Evolutionary conservation across 129 eudicot species (phyloP), one percentile per base, ranked within the genome.

Genomic region (Chrysanthemum lavandulifolium): DNA sequence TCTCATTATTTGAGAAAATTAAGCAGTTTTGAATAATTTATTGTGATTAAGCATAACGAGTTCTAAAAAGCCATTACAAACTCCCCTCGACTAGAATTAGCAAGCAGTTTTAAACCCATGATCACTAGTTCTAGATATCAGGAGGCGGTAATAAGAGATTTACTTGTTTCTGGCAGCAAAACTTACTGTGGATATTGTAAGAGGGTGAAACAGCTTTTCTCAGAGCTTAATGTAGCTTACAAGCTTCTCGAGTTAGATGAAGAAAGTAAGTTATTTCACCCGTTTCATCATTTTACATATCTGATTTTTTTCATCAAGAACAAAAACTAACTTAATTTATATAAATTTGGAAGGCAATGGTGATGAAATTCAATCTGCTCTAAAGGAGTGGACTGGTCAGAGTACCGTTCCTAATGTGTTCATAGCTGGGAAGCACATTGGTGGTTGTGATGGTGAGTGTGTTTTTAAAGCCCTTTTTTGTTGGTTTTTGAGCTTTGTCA

Each of bases 361-460:
- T 19, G 68, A 60, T 59, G 96, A 75, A 36, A 82, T 89, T 14
- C 98, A 93, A 74, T n/a, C 85, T 2, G 97, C 92, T 59, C 84
- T 93, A 36, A 81, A 74, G 13, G 87, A 89, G 79, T 89, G 88
- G 98, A 87, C 97, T 1, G 86, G 90, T 80, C 98, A 89, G 81
- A 84, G 88, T 33, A 89, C 98, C 1, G 98, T 93, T 27, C 98
- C 98, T 18, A 89, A 93, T 75, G 97, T 89, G 70, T 93, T 93
- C 82, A 87, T 93, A 25, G 88, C 83, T 71, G 97, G 95, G 66
- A 86, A 93, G 61, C 98, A 93, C 31, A 76, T 93, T 16, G 96
- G 97, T 19, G 98, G 98, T 21, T 91, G 75, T 50, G 97, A 91
- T 76, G 84, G 97, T 91, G 74, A 67, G 82, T 72, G 47, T 2